Percentiles rank a stretch among this genome's conserved stretches.
Evolutionary conservation across 192 early-diverging fungal species (phyloP).

Genomic region (Backusella parvicylindrica): DNA sequence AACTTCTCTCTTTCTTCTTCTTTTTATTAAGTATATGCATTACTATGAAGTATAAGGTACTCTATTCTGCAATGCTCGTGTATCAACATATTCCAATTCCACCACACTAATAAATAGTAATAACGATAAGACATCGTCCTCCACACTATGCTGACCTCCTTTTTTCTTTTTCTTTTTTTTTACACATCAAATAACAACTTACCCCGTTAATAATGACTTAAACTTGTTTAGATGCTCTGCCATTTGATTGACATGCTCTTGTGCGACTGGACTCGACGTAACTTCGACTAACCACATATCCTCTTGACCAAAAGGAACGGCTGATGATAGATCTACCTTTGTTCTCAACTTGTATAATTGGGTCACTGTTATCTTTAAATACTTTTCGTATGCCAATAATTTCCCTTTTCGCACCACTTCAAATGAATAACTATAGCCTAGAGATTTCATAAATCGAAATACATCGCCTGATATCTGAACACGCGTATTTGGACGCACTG

Average conservation of each 20-base stretch:
- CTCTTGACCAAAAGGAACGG: slow-evolving; percentile 39
- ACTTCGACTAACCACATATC: slow-evolving; percentile 64
- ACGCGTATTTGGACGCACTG: slow-evolving; percentile 61
- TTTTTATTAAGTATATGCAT: background rate
- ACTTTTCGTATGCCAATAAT: slow-evolving; percentile 53
- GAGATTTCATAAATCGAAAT: slow-evolving; percentile 60
- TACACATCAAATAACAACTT: slow-evolving; percentile 1
- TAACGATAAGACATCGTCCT: background rate
- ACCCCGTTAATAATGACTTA: slow-evolving; percentile 34
- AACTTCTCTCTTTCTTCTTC: background rate
- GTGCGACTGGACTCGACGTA: slow-evolving; percentile 42
- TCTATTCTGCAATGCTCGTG: slow-evolving; percentile 34
- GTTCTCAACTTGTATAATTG: slow-evolving; percentile 52
- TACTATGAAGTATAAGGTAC: slow-evolving; percentile 20
- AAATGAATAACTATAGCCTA: slow-evolving; percentile 66
- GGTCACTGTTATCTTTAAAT: slow-evolving; percentile 55
- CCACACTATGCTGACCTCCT: no score
- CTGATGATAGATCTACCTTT: slow-evolving; percentile 44
- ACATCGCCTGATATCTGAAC: slow-evolving; percentile 64
- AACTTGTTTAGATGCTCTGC: slow-evolving; percentile 53
- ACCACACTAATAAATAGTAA: slow-evolving; percentile 20
- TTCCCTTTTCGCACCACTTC: slow-evolving; percentile 65
- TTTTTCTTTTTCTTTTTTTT: no score
- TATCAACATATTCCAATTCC: slow-evolving; percentile 38
- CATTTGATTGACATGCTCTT: slow-evolving; percentile 51